Evolutionary conservation across 1,284 basidiomycete genomes (phyloP).

Genomic region (Ceratobasidium sp.): DNA sequence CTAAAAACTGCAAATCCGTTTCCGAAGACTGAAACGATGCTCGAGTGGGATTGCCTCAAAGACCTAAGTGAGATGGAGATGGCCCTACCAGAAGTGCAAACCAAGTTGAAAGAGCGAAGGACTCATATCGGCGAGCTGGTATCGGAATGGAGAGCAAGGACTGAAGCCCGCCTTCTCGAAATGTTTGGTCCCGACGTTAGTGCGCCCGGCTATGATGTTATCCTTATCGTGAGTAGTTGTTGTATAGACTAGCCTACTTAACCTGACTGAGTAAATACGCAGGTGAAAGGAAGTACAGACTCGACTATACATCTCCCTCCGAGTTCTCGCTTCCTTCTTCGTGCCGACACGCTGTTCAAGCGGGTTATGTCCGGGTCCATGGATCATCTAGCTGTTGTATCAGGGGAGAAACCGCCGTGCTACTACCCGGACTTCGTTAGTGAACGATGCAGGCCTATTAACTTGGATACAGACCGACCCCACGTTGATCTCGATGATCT

Average conservation of each 20-base stretch:
- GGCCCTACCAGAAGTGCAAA: background rate
- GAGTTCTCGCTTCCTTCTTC: constrained; percentile 18
- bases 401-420: background rate
- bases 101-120: constrained; percentile 1
- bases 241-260: background rate
- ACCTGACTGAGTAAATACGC: background rate
- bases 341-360: constrained; percentile 30
- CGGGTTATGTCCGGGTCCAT: background rate
- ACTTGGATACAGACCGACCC: no score
- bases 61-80: background rate
- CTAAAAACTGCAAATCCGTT: background rate
- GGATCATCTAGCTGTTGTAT: background rate
- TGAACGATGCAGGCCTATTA: background rate
- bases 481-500: background rate
- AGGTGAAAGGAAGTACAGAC: constrained; percentile 23
- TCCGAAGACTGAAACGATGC: background rate
- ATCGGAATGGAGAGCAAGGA: background rate
- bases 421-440: constrained; percentile 7
- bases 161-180: background rate
- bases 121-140: background rate
- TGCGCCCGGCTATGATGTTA: background rate
- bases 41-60: constrained; percentile 6
- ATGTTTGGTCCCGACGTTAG: background rate
- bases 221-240: constrained; percentile 4
- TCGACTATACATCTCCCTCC: background rate